Percentiles rank a stretch among this genome's conserved stretches.
Evolutionary conservation across 2,329 filamentous ascomycete genomes (phyloP).

Genomic region (Dendryphion nanum): DNA sequence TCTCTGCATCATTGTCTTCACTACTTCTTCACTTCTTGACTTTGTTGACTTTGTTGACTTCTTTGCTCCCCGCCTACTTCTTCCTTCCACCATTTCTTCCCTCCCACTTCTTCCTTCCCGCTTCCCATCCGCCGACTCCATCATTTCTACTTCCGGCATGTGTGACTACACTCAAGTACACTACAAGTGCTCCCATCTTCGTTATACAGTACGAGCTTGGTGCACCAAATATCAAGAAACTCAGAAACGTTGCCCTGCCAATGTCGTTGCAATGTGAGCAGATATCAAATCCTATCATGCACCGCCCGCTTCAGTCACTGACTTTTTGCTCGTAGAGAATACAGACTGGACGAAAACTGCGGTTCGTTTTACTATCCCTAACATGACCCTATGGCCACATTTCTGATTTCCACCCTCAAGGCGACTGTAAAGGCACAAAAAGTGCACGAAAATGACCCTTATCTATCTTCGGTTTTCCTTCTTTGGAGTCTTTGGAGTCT

Average conservation of each 20-base stretch:
- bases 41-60: no score
- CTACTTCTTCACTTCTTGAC: no score
- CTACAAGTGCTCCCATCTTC: constrained; percentile 55
- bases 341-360: constrained; percentile 49
- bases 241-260: constrained; percentile 55
- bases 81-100: no score
- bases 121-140: no score
- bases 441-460: constrained; percentile 15
- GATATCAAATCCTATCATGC: background rate
- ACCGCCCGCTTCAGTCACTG: constrained; percentile 3
- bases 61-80: no score
- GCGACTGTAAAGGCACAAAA: constrained; percentile 33
- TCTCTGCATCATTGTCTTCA: no score
- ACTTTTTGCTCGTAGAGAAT: constrained; percentile 38
- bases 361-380: constrained; percentile 29
- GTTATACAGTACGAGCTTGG: constrained; percentile 57
- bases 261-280: constrained; percentile 54
- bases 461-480: constrained; percentile 1
- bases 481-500: constrained; percentile 8
- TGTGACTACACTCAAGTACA: constrained; percentile 61
- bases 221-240: constrained; percentile 55
- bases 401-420: constrained; percentile 13
- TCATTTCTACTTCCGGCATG: constrained; percentile 47
- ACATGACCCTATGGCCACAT: background rate
- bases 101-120: no score